Base-by-base conservation (phyloP, 306 rosid genomes). In the Senna tora region DNA sequence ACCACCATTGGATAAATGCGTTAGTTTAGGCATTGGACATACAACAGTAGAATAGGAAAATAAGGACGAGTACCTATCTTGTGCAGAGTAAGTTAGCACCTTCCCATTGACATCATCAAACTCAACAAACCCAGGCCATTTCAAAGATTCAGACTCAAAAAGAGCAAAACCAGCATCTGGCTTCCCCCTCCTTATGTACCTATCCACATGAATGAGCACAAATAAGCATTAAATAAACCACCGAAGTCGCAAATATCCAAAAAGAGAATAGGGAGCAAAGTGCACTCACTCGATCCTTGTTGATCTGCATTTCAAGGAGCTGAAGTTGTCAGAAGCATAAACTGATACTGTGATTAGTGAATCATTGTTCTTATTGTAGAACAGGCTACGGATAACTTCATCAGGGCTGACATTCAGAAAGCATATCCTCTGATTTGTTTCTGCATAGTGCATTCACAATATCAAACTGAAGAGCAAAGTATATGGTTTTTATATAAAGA, bases 71-170 rank as follows among this genome's bases (percentile, higher is more conserved):
- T 54, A 92, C 98, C 87, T 86, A 79, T 92, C 96, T 58, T 89
- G 96, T 38, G 96, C 98, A 51, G 98, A 92, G 78, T 89, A 92
- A 12, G 98, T 92, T 47, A 92, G 84, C 67, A 92, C 96, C 84
- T 92, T 92, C 73, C 94, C 98, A 75, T 92, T 92, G 50, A 92
- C 98, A 83, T 92, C 98, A 79, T 92, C 98, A 56, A 92, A 92
- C 80, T 92, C 98, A 15, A 92, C 98, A 89, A 92, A 92, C 69
- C 98, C 98, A 30, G 98, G 96, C 96, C 98, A 92, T 74, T 92
- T 92, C 67, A 92, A 73, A 32, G 98, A 92, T 77, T 92, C 98
- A 0, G 96, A 87, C 69, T 89, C 92, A 63, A 92, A 92, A 77
- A 92, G 98, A 39, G 96, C 89, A 79, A 92, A 92, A 28, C 98